phyloP scores from a whole-genome alignment of 176 grass and related monocot genomes.

The Eremochloa ophiuroides region DNA sequence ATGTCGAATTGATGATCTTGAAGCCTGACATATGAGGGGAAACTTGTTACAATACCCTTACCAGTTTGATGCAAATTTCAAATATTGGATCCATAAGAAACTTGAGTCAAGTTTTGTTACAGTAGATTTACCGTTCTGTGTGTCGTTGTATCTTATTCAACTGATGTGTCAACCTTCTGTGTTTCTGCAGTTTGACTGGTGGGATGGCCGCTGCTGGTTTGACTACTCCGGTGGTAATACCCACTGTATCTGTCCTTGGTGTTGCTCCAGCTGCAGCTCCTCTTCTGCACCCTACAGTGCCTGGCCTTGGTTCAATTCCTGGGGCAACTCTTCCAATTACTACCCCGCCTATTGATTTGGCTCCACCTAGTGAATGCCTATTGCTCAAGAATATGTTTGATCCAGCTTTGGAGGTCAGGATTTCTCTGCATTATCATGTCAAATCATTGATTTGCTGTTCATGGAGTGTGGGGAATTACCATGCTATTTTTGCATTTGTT shows the following conservation, averaged over 20 bases:
- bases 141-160: not conserved
- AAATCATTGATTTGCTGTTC: not conserved
- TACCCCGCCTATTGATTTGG: slow-evolving; percentile 27
- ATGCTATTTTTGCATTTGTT: slow-evolving; percentile 31
- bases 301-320: slow-evolving; percentile 41
- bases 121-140: not conserved
- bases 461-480: not conserved
- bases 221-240: slow-evolving; percentile 35
- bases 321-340: slow-evolving; percentile 38
- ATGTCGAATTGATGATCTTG: slow-evolving; percentile 8
- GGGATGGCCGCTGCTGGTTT: slow-evolving; percentile 43
- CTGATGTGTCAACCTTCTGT: not conserved
- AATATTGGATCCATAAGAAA: not conserved
- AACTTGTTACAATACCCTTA: not conserved
- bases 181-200: slow-evolving; percentile 55
- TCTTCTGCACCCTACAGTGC: slow-evolving; percentile 37
- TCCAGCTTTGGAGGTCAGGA: slow-evolving; percentile 66
- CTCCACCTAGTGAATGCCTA: slow-evolving; percentile 78
- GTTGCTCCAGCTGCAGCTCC: slow-evolving; percentile 42
- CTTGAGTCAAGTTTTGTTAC: not conserved
- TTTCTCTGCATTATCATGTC: not conserved
- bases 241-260: slow-evolving; percentile 74
- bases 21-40: not conserved
- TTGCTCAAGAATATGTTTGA: slow-evolving; percentile 99
- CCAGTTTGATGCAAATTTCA: not conserved